These are phyloP conservation scores for Penicillium janthinellum DNA, from an alignment of 2,329 filamentous ascomycete species.

Conservation along the genomic window DNA sequence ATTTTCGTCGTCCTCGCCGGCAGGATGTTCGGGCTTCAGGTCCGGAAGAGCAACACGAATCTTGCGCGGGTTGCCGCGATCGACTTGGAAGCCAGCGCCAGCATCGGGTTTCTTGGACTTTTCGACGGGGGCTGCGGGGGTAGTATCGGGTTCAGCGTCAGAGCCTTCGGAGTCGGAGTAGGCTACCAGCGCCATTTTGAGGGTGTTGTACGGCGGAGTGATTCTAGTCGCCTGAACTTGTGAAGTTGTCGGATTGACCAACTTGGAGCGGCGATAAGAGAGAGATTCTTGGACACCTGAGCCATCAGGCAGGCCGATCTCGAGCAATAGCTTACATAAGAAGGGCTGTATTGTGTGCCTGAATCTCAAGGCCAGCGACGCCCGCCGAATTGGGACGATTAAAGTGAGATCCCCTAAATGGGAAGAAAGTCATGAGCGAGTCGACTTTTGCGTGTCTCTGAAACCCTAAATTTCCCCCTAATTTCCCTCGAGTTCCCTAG, in stretches of 20 bases:
- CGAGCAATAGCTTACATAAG: not conserved
- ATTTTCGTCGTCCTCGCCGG: conserved; percentile 45
- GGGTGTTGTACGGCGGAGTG: not conserved
- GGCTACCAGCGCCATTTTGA: conserved; percentile 69
- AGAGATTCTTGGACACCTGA: not conserved
- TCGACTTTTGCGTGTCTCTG: not conserved
- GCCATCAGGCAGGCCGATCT: not conserved
- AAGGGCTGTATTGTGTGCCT: not conserved
- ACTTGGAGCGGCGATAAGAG: not conserved
- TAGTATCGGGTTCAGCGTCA: conserved; percentile 56
- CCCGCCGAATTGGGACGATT: not conserved
- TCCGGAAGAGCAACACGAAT: conserved; percentile 78
- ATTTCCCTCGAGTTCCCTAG: not conserved
- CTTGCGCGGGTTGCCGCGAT: conserved; percentile 77
- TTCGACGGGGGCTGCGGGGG: conserved; percentile 23
- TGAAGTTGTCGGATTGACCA: not conserved
- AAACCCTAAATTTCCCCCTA: not conserved
- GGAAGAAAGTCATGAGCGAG: not conserved
- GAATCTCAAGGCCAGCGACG: not conserved
- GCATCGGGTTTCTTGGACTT: conserved; percentile 28
- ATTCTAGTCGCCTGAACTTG: not conserved
- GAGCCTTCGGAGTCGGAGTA: conserved; percentile 79
- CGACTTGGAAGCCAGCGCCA: conserved; percentile 75
- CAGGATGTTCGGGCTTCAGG: conserved; percentile 43
- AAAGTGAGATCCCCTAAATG: not conserved